Evolutionary conservation across 768 basidiomycete species (phyloP), one percentile per base, ranked within the genome.

Genomic region (Melanogaster broomeanus): DNA sequence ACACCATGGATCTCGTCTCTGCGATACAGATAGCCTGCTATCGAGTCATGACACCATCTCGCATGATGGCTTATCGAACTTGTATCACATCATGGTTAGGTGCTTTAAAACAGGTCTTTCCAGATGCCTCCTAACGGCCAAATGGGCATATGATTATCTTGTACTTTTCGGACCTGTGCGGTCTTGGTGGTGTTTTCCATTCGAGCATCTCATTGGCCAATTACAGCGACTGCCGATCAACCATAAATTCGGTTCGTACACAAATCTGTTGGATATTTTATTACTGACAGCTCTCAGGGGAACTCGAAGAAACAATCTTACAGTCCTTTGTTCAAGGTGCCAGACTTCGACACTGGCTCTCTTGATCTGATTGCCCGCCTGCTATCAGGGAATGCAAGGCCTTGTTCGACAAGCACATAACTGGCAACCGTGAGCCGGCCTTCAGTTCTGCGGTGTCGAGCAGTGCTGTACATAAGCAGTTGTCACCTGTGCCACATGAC

Each of bases 101-200:
- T 12, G 52, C 48, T 0, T 48, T 72, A 2, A 22, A 50, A 9
- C 3, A 45, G 2, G 15, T 70, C 9, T 62, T 68, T 25, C 65
- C 69, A 3, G 37, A 42, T 12, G 40, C 16, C 1, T 21, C 48
- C 5, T 16, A 42, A 13, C 45, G 34, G 13, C 60, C 64, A 8
- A 74, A 71, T 41, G 41, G 64, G n/a, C 74, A 74, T 39, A 49
- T 63, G 18, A 74, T 13, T 74, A 72, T 44, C 54, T 73, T 0
- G 10, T 56, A 0, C 53, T 66, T 2, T 75, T 74, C 49, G 69
- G 75, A 0, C 73, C 72, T n/a, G 58, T 69, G 0, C 60, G 62
- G 35, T 64, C 63, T 2, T 77, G 72, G 76, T 75, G 72, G 71
- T 58, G 61, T 2, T 76, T 71, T 51, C 72, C 70, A 0, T 74